Conservation (phyloP, 306 rosid species). For the Inga leiocalycina region DNA sequence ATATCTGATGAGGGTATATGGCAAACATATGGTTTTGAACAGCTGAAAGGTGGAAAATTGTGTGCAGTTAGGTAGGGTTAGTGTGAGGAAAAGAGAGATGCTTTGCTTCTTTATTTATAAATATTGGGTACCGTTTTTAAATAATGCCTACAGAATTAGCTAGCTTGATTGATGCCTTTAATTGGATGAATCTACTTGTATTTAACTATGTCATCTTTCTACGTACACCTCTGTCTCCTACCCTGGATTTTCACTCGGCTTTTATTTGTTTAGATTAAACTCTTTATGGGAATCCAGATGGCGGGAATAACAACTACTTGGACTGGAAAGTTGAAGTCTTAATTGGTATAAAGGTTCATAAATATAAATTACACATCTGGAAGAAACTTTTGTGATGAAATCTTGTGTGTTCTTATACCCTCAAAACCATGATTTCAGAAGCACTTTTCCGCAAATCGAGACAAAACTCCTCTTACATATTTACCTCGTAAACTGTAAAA, state of each 20-base stretch:
- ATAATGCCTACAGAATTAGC: constrained; percentile 43
- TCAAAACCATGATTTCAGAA: too few relatives aligned
- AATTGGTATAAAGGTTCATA: constrained; percentile 13
- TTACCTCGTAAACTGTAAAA: too few relatives aligned
- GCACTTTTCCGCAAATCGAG: too few relatives aligned
- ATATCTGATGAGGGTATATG: not conserved
- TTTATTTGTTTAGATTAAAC: not conserved
- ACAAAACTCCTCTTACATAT: too few relatives aligned
- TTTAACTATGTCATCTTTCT: constrained; percentile 27
- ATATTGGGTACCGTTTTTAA: constrained; percentile 6
- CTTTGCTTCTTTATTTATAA: constrained; percentile 19
- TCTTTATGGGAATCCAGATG: constrained; percentile 25
- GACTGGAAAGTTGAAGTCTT: constrained; percentile 10
- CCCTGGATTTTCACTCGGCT: not conserved
- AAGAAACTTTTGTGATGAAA: not conserved
- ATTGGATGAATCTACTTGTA: constrained; percentile 34
- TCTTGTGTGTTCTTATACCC: too few relatives aligned
- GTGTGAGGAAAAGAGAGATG: constrained; percentile 44
- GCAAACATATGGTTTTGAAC: not conserved
- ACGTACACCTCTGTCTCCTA: not conserved
- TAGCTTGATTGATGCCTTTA: constrained; percentile 37
- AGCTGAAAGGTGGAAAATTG: not conserved
- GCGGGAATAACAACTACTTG: constrained; percentile 22
- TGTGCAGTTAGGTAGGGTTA: not conserved
- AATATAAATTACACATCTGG: not conserved